Evolutionary conservation across 2,329 filamentous ascomycete genomes (phyloP).

Genomic region (Colletotrichum sansevieriae): DNA sequence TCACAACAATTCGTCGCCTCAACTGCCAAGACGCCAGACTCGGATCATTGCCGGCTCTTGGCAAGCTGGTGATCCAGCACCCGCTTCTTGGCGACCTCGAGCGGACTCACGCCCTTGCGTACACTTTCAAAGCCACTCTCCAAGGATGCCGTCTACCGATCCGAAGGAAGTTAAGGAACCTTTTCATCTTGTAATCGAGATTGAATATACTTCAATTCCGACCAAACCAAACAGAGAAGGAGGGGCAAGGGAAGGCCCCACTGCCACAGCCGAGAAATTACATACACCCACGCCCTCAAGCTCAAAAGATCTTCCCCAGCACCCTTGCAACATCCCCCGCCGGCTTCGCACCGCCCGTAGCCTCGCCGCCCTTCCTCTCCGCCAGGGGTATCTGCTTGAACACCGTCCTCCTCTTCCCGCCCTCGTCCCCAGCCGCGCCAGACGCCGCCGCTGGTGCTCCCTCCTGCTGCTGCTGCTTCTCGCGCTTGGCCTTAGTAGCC

Average conservation of each 20-base stretch:
- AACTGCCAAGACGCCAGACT: conserved; percentile 20
- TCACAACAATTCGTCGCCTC: conserved; percentile 15
- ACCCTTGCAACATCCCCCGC: conserved; percentile 70
- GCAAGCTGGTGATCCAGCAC: not conserved
- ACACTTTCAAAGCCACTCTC: not conserved
- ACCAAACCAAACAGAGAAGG: not conserved
- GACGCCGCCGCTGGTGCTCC: conserved; percentile 40
- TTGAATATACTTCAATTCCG: conserved; percentile 26
- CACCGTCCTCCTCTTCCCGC: conserved; percentile 57
- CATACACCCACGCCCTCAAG: conserved; percentile 11
- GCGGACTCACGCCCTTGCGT: not conserved
- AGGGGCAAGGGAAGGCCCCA: not conserved
- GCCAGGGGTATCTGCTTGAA: conserved; percentile 77
- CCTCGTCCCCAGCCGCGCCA: conserved; percentile 43
- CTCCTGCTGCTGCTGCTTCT: conserved; percentile 51
- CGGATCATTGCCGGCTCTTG: conserved; percentile 14
- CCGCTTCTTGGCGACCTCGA: conserved; percentile 3
- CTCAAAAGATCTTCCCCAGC: conserved; percentile 74
- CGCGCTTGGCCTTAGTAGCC: conserved; percentile 64
- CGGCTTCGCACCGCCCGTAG: conserved; percentile 62
- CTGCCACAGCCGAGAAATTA: not conserved
- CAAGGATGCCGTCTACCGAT: not conserved
- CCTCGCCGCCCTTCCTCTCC: conserved; percentile 58
- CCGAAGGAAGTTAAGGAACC: conserved; percentile 21
- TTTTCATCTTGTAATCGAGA: conserved; percentile 26